A percentile compares a stretch with the other conserved stretches of the same genome.
phyloP scores from a whole-genome alignment of 495 filamentous ascomycete genomes.

The Aspergillus homomorphus region DNA sequence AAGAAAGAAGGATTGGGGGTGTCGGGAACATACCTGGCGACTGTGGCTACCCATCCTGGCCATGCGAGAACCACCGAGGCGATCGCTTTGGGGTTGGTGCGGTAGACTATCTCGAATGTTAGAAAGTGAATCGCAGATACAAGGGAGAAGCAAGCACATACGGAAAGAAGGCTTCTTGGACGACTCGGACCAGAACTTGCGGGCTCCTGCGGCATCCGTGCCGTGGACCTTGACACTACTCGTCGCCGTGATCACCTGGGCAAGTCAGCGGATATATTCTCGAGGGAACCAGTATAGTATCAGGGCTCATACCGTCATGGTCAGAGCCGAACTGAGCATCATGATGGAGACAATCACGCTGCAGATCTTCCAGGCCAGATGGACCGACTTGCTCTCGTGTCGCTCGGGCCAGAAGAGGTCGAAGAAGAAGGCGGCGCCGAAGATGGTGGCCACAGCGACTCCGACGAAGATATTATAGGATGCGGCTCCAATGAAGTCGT shows the following conservation, averaged over 20 bases:
- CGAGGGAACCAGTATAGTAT: not conserved
- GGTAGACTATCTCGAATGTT: slow-evolving; percentile 29
- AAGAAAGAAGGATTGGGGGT: not conserved
- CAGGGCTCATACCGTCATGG: slow-evolving; percentile 32
- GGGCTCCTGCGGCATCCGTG: slow-evolving; percentile 22
- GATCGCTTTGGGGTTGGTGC: slow-evolving; percentile 34
- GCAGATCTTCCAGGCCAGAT: slow-evolving; percentile 47
- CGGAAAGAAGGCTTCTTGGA: slow-evolving; percentile 26
- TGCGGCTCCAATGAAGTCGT: slow-evolving; percentile 45
- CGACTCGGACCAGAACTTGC: slow-evolving; percentile 24
- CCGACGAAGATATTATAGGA: slow-evolving; percentile 54
- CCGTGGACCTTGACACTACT: slow-evolving; percentile 34
- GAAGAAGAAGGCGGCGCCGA: slow-evolving; percentile 53
- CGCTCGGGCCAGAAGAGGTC: slow-evolving; percentile 54
- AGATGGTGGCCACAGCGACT: slow-evolving; percentile 51
- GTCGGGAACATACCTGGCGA: slow-evolving; percentile 22
- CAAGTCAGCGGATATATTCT: not conserved
- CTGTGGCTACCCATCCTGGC: slow-evolving; percentile 33
- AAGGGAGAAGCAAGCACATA: slow-evolving; percentile 15
- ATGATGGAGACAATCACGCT: slow-evolving; percentile 40
- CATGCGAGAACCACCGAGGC: slow-evolving; percentile 41
- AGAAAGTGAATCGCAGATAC: slow-evolving; percentile 13
- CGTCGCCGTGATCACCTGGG: slow-evolving; percentile 39
- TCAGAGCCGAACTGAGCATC: slow-evolving; percentile 39
- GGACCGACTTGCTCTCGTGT: slow-evolving; percentile 38